Evolutionary conservation across 2,329 filamentous ascomycete species (phyloP).

Genomic region (Calonectria pteridis): DNA sequence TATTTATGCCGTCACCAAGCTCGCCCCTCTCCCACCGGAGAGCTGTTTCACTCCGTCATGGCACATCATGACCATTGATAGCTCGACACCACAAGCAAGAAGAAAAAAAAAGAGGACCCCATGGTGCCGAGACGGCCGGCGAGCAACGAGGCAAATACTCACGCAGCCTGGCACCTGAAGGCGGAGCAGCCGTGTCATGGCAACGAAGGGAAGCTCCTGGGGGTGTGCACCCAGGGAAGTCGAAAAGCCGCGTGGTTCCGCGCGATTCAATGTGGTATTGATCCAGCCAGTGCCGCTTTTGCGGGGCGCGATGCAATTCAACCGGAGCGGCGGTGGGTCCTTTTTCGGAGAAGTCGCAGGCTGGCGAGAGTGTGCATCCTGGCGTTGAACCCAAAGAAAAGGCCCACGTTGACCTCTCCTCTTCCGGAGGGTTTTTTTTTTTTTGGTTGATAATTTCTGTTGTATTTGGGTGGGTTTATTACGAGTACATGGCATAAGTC

Average conservation of each 20-base stretch:
- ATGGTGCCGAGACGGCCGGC: constrained; percentile 19
- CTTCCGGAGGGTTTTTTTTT: not conserved
- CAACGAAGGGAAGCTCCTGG: not conserved
- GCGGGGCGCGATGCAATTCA: constrained; percentile 44
- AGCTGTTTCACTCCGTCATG: constrained; percentile 31
- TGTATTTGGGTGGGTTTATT: not conserved
- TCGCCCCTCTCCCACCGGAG: constrained; percentile 12
- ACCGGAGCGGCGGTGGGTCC: constrained; percentile 37
- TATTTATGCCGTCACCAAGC: constrained; percentile 28
- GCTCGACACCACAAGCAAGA: constrained; percentile 31
- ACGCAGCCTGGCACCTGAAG: not conserved
- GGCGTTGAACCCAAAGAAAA: not conserved
- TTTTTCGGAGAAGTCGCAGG: constrained; percentile 1
- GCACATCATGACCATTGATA: constrained; percentile 32
- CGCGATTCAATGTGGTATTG: constrained; percentile 29
- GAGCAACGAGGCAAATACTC: not conserved
- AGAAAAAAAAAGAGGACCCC: not conserved
- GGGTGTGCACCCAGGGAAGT: constrained; percentile 9
- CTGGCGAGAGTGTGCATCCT: not conserved
- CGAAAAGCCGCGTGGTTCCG: constrained; percentile 19
- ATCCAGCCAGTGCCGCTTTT: constrained; percentile 37
- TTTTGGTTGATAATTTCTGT: not conserved
- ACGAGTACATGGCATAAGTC: not conserved
- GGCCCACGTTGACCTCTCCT: not conserved
- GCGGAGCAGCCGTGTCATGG: constrained; percentile 16